Percentiles rank a stretch among this genome's conserved stretches.
Evolutionary conservation across 2,329 filamentous ascomycete genomes (phyloP).

Genomic region (Cladophialophora psammophila): DNA sequence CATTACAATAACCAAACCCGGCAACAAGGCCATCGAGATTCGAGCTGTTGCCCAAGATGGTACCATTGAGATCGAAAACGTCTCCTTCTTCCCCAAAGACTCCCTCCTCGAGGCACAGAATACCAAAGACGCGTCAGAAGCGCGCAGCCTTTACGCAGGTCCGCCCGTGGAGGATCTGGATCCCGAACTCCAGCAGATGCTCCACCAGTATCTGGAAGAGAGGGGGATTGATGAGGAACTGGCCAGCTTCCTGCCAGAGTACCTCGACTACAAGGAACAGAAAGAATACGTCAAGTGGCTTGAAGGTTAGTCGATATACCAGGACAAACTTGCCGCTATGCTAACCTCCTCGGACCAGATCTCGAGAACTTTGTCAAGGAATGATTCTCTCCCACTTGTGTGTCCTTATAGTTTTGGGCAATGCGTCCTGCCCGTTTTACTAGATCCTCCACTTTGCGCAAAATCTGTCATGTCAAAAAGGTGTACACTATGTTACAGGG

Average conservation of each 20-base stretch:
- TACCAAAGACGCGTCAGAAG: slow-evolving; percentile 72
- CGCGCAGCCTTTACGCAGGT: slow-evolving; percentile 70
- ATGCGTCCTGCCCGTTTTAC: slow-evolving; percentile 8
- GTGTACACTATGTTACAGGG: slow-evolving; percentile 33
- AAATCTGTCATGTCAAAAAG: slow-evolving; percentile 18
- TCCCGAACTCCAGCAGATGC: slow-evolving; percentile 88
- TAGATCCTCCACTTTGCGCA: slow-evolving; percentile 34
- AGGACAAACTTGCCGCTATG: slow-evolving; percentile 12
- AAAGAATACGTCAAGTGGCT: slow-evolving; percentile 94
- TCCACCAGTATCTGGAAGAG: slow-evolving; percentile 95
- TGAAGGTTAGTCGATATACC: slow-evolving; percentile 61
- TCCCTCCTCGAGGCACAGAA: slow-evolving; percentile 77
- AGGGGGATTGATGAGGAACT: slow-evolving; percentile 86
- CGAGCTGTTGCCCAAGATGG: slow-evolving; percentile 88
- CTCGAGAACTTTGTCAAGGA: slow-evolving; percentile 85
- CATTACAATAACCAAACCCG: slow-evolving; percentile 86
- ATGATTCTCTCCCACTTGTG: slow-evolving; percentile 47
- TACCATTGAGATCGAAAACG: slow-evolving; percentile 82
- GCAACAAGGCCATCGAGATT: slow-evolving; percentile 83
- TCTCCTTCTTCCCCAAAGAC: slow-evolving; percentile 74
- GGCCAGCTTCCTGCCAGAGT: slow-evolving; percentile 91
- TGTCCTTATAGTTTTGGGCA: background rate
- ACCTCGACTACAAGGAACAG: slow-evolving; percentile 98
- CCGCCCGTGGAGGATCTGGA: slow-evolving; percentile 94
- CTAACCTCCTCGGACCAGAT: slow-evolving; percentile 55